These are phyloP conservation scores for Podospora australis DNA, from an alignment of 495 filamentous ascomycete species.

Conservation along the genomic window DNA sequence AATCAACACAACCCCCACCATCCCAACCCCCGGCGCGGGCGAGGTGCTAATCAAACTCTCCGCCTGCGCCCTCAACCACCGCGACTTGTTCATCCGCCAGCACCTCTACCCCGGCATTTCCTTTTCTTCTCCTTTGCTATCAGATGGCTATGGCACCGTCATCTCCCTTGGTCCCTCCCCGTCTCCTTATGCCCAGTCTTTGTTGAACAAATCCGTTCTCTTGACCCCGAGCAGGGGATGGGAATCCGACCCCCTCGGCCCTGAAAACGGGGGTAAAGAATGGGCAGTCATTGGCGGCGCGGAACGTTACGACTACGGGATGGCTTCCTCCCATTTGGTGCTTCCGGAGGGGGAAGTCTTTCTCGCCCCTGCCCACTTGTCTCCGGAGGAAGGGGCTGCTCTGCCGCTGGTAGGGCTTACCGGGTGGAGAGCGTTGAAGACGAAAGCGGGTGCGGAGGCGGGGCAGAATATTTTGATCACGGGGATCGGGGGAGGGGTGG, in stretches of 20 bases:
- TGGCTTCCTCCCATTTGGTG: slow-evolving; percentile 62
- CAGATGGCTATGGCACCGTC: slow-evolving; percentile 75
- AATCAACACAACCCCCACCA: slow-evolving; percentile 47
- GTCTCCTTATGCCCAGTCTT: slow-evolving; percentile 20
- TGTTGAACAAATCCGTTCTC: slow-evolving; percentile 61
- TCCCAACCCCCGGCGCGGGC: slow-evolving; percentile 51
- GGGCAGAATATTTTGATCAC: slow-evolving; percentile 66
- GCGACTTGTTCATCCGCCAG: slow-evolving; percentile 86
- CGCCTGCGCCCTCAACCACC: slow-evolving; percentile 82
- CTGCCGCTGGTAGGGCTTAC: slow-evolving; percentile 78
- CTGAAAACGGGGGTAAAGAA: slow-evolving; percentile 49
- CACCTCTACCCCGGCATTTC: slow-evolving; percentile 80
- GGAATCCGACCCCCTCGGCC: slow-evolving; percentile 61
- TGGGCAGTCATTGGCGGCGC: slow-evolving; percentile 72
- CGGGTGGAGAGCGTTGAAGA: slow-evolving; percentile 77
- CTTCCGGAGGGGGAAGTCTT: slow-evolving; percentile 68
- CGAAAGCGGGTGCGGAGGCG: slow-evolving; percentile 54
- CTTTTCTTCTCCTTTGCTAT: slow-evolving; percentile 66
- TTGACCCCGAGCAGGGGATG: slow-evolving; percentile 71
- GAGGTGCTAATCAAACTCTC: slow-evolving; percentile 65
- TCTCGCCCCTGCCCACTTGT: slow-evolving; percentile 63
- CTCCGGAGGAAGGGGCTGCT: slow-evolving; percentile 66
- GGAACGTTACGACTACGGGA: slow-evolving; percentile 54
- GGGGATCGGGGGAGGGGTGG: slow-evolving; percentile 77
- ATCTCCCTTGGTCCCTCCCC: slow-evolving; percentile 52